A percentile compares a stretch with the other conserved stretches of the same genome.
Conservation (phyloP, 1,284 basidiomycete species). For the Trichosporon faecale region DNA sequence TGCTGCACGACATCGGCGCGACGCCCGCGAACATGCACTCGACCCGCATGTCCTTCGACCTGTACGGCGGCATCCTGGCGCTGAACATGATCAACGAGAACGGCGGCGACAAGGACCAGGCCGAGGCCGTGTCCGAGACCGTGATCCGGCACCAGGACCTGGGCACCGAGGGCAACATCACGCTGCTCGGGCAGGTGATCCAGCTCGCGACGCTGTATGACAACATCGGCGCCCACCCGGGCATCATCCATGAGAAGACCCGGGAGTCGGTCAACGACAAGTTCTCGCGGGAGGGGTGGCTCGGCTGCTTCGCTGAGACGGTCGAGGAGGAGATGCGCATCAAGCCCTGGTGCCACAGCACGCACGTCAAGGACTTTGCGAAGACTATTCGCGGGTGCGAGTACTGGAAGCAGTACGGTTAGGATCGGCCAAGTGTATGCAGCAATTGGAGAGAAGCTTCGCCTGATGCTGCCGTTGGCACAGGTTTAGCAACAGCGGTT, state of each 20-base stretch:
- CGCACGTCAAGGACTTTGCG: slow-evolving; percentile 7
- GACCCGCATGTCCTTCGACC: slow-evolving; percentile 62
- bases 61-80: slow-evolving; percentile 46
- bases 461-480: too few species aligned
- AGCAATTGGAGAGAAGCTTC: neutral
- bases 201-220: slow-evolving; percentile 32
- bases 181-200: slow-evolving; percentile 25
- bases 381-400: slow-evolving; percentile 13
- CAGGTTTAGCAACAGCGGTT: too few species aligned
- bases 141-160: slow-evolving; percentile 63
- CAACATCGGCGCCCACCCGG: slow-evolving; percentile 25
- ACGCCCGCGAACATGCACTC: slow-evolving; percentile 57
- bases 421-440: neutral
- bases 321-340: slow-evolving; percentile 30
- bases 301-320: slow-evolving; percentile 28
- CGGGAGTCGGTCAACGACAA: slow-evolving; percentile 21
- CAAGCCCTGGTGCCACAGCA: slow-evolving; percentile 24
- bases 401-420: slow-evolving; percentile 18
- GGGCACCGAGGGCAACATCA: slow-evolving; percentile 53
- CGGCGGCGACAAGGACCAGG: slow-evolving; percentile 52
- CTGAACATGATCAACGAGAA: slow-evolving; percentile 52
- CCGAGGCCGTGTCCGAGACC: slow-evolving; percentile 60
- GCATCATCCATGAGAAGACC: slow-evolving; percentile 24
- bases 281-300: slow-evolving; percentile 31
- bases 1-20: slow-evolving; percentile 61